Conservation (phyloP, 306 rosid genomes). For the apple (Malus domestica) region DNA sequence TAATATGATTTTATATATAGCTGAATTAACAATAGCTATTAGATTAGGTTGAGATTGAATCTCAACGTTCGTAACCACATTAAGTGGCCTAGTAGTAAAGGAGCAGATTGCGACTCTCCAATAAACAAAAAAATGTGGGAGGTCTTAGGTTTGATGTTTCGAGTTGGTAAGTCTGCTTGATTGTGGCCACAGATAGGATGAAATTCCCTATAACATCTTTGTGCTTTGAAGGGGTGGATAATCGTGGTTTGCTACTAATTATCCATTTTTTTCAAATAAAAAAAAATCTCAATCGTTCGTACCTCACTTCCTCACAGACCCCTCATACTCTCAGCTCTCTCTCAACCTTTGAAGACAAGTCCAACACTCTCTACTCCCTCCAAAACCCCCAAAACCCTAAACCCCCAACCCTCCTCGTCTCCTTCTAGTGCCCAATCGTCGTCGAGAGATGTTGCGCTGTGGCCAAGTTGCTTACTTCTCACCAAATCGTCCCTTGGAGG, state of each 20-base stretch:
- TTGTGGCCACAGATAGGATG: fast-evolving
- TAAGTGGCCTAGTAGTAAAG: too few relatives aligned
- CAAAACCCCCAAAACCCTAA: background rate
- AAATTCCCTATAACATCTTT: too few relatives aligned
- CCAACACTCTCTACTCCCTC: conserved; percentile 40
- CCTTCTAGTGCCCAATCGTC: conserved; percentile 30
- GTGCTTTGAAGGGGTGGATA: fast-evolving
- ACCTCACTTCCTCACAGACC: background rate
- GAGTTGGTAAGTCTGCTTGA: too few relatives aligned
- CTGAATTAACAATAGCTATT: too few relatives aligned
- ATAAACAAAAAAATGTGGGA: too few relatives aligned
- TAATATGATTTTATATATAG: too few relatives aligned
- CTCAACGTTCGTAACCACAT: fast-evolving
- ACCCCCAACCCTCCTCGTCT: conserved; percentile 25
- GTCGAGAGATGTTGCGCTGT: conserved; percentile 41
- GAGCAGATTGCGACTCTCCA: fast-evolving
- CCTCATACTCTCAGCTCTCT: conserved; percentile 9
- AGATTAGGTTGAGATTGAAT: too few relatives aligned
- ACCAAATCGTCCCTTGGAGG: conserved; percentile 32
- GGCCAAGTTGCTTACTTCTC: conserved; percentile 38
- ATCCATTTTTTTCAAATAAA: too few relatives aligned
- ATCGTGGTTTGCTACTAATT: fast-evolving
- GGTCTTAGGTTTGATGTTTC: fast-evolving
- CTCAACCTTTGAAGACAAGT: conserved; percentile 18
- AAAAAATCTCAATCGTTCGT: too few relatives aligned